Evolutionary conservation across 2,329 filamentous ascomycete species (phyloP).

Genomic region (Keithomyces neogunnii): DNA sequence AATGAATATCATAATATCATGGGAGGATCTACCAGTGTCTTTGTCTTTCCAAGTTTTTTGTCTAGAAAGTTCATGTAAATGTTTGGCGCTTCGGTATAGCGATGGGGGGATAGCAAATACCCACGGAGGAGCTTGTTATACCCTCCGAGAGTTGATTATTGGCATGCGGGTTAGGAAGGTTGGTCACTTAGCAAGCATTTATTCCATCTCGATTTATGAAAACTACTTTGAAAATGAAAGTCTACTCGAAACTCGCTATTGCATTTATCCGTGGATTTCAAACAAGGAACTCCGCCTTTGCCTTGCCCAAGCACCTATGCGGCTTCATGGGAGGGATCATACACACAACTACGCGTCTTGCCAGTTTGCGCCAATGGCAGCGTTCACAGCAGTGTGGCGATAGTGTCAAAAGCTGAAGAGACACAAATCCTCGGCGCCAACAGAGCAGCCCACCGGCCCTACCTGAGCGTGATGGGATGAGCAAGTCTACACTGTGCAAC

Average conservation of each 20-base stretch:
- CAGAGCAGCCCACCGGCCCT: too few relatives aligned
- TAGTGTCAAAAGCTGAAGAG: too few relatives aligned
- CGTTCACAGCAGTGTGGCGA: too few relatives aligned
- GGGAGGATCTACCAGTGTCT: background rate
- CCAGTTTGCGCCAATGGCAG: too few relatives aligned
- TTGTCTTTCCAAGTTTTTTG: background rate
- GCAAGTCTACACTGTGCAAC: too few relatives aligned
- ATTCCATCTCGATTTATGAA: background rate
- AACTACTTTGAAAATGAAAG: background rate
- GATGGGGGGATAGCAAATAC: conserved; percentile 3
- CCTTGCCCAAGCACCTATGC: too few relatives aligned
- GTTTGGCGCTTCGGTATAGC: conserved; percentile 3
- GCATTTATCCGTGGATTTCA: too few relatives aligned
- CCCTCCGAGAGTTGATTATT: background rate
- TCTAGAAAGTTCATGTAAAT: conserved; percentile 2
- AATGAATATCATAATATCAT: background rate
- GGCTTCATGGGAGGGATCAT: too few relatives aligned
- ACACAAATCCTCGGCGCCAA: too few relatives aligned
- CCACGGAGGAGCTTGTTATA: conserved; percentile 1
- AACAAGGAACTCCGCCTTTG: too few relatives aligned
- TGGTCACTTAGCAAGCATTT: background rate
- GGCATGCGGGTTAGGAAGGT: background rate
- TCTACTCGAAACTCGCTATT: background rate
- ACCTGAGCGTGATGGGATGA: too few relatives aligned
- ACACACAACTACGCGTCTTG: too few relatives aligned